Percentiles rank a stretch among this genome's conserved stretches.
Evolutionary conservation across 441 rosid species (phyloP).

Genomic region (Jatropha multifida): DNA sequence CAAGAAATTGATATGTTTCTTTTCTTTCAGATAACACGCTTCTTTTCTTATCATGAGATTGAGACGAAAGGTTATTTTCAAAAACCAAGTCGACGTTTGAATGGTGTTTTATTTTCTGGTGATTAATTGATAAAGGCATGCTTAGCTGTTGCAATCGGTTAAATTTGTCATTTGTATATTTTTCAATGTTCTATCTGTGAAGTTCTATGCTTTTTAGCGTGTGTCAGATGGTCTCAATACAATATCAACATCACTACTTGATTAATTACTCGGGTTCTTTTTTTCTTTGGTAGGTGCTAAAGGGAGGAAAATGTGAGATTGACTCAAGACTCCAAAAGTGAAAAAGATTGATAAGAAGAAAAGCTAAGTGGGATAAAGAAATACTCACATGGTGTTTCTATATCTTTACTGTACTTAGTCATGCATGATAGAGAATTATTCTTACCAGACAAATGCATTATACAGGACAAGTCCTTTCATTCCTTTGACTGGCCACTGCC

Average conservation of each 20-base stretch:
- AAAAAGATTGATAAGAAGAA: slow-evolving; percentile 27
- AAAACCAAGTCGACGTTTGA: background rate
- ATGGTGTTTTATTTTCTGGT: slow-evolving; percentile 11
- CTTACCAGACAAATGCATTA: slow-evolving; percentile 31
- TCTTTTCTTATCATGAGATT: slow-evolving; percentile 12
- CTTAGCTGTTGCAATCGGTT: background rate
- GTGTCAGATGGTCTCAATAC: background rate
- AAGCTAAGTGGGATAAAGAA: slow-evolving; percentile 32
- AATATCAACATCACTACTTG: slow-evolving; percentile 4
- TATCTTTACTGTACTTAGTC: slow-evolving; percentile 33
- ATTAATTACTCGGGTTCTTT: slow-evolving; percentile 2
- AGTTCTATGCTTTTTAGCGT: background rate
- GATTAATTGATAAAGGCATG: slow-evolving; percentile 13
- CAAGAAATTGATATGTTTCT: slow-evolving; percentile 15
- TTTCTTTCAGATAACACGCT: slow-evolving; percentile 8
- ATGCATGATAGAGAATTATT: slow-evolving; percentile 42
- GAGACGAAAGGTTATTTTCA: background rate
- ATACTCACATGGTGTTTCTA: slow-evolving; percentile 30
- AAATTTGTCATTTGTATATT: background rate
- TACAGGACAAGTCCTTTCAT: slow-evolving; percentile 30
- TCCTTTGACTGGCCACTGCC: slow-evolving; percentile 42
- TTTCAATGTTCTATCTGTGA: background rate
- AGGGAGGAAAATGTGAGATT: slow-evolving; percentile 24
- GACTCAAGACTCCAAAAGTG: slow-evolving; percentile 25
- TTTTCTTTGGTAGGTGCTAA: slow-evolving; percentile 28